phyloP scores from a whole-genome alignment of 2,329 filamentous ascomycete species.

The Venturia asperata region DNA sequence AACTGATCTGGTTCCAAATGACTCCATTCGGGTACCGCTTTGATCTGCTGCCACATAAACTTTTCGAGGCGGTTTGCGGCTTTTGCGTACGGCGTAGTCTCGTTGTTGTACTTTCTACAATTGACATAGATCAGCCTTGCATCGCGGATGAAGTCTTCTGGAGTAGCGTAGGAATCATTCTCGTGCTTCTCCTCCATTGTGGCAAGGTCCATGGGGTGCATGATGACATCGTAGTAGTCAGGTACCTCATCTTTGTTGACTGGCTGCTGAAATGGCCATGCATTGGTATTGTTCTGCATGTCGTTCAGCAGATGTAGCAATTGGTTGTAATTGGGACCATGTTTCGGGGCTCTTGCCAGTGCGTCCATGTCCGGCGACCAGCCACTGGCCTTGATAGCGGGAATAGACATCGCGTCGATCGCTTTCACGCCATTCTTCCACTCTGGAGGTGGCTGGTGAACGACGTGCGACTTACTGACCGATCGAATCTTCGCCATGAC shows the following conservation, averaged over 20 bases:
- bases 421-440: conserved; percentile 69
- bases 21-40: conserved; percentile 82
- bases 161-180: conserved; percentile 81
- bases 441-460: conserved; percentile 76
- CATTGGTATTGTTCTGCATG: conserved; percentile 84
- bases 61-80: conserved; percentile 88
- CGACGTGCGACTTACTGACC: conserved; percentile 78
- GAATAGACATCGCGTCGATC: conserved; percentile 80
- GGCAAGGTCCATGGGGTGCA: conserved; percentile 90
- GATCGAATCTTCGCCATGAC: conserved; percentile 92
- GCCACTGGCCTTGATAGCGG: conserved; percentile 80
- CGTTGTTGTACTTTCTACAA: conserved; percentile 92
- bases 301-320: conserved; percentile 89
- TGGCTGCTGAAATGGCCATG: conserved; percentile 91
- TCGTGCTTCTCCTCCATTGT: conserved; percentile 97
- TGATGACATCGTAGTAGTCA: conserved; percentile 99
- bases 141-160: conserved; percentile 88
- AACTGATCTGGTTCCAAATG: conserved; percentile 28
- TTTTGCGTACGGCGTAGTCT: conserved; percentile 91
- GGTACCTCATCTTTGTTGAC: conserved; percentile 93
- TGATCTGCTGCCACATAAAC: conserved; percentile 91
- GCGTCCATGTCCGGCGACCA: conserved; percentile 99
- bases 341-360: conserved; percentile 84
- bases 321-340: conserved; percentile 93
- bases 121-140: conserved; percentile 88